Evolutionary conservation across 208 protist species (phyloP), one percentile per base, ranked within the genome.

Genomic region (Trypanosoma platydactyli): DNA sequence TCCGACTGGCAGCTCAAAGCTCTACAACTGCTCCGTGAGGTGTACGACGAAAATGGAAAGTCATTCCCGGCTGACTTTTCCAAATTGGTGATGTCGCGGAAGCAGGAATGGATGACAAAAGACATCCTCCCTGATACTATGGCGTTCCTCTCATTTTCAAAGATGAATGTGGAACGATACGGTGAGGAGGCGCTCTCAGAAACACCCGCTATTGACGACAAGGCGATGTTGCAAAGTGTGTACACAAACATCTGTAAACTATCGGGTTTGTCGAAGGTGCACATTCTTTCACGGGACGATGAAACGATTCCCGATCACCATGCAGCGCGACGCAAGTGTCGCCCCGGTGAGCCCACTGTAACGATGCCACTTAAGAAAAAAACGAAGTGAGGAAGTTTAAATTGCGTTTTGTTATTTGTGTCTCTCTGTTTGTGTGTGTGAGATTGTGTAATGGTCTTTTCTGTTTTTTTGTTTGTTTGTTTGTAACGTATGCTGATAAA

Each of bases 61-160:
- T 53, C 73, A 25, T 88, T 93, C 64, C 87, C 85, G 0, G 82
- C 81, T 6, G 81, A 94, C 48, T 55, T 89, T 58, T 73, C 84
- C 25, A 92, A 94, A 73, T 57, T 77, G 35, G 64, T 92, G 57
- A 84, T 94, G 75, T 67, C 54, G 24, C 50, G 67, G 66, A 76
- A 75, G 54, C 68, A 76, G 18, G 80, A 83, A 16, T 84, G 77
- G 71, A 77, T 89, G 79, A 83, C 76, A 40, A 93, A 93, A 80
- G 74, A 83, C 27, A 76, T 94, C 41, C 77, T 90, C 20, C 84
- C 87, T 12, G 88, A 96, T 35, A 81, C 84, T 6, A 96, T 97
- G 91, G 81, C 88, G n/a, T 96, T 97, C 51, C 59, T 95, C 45
- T 80, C 86, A 20, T 96, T 94, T 64, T 79, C 91, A 18, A 79